A percentile compares a stretch with the other conserved stretches of the same genome.
phyloP scores from a whole-genome alignment of 495 filamentous ascomycete genomes.

The Penicillium lagena region DNA sequence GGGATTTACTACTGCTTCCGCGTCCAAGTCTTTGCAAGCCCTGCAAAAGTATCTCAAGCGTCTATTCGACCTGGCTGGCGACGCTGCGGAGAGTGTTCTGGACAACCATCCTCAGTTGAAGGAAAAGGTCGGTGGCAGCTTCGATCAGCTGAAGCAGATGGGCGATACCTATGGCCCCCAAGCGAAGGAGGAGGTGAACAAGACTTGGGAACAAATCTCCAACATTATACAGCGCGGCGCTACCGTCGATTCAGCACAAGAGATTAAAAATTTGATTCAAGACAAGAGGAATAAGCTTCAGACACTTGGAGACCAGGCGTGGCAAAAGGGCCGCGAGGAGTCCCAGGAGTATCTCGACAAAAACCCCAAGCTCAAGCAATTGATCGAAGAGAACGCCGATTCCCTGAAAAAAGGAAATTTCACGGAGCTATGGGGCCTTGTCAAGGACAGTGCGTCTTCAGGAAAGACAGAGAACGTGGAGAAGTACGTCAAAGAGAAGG shows the following conservation, averaged over 20 bases:
- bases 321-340: constrained; percentile 56
- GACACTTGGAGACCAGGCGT: constrained; percentile 57
- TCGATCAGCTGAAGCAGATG: constrained; percentile 56
- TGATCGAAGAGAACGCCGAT: constrained; percentile 55
- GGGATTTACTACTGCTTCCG: constrained; percentile 46
- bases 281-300: constrained; percentile 57
- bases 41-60: constrained; percentile 45
- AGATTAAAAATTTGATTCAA: constrained; percentile 53
- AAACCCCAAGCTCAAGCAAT: constrained; percentile 56
- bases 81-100: constrained; percentile 50
- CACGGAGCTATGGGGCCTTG: constrained; percentile 43
- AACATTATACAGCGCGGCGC: constrained; percentile 49
- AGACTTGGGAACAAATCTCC: constrained; percentile 55
- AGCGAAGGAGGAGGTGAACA: constrained; percentile 60
- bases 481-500: constrained; percentile 48
- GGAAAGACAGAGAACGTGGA: constrained; percentile 50
- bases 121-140: constrained; percentile 57
- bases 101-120: constrained; percentile 61
- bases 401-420: constrained; percentile 53
- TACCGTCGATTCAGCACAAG: constrained; percentile 37
- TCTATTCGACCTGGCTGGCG: constrained; percentile 47
- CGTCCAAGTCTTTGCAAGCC: constrained; percentile 43
- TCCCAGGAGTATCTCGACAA: constrained; percentile 59
- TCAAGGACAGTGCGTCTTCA: constrained; percentile 46
- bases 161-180: constrained; percentile 59